phyloP scores from a whole-genome alignment of 768 basidiomycete species.

The Boletus tylopilopsis region DNA sequence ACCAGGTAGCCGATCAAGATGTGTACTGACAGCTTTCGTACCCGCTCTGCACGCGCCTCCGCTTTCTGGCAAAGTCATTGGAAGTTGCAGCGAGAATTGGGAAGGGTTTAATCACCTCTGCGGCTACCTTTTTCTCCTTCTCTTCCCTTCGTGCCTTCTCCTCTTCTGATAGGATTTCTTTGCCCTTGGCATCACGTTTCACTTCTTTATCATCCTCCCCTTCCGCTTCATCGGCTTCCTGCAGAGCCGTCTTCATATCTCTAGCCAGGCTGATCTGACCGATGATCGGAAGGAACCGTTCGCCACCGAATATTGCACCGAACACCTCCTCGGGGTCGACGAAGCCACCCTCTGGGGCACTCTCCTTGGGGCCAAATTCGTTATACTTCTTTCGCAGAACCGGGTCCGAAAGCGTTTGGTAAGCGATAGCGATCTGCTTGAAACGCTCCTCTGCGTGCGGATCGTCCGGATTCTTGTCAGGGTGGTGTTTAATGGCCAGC shows the following conservation, averaged over 20 bases:
- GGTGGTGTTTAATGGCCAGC: slow-evolving; percentile 87
- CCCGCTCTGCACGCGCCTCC: slow-evolving; percentile 69
- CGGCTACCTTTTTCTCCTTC: slow-evolving; percentile 58
- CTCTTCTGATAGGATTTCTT: slow-evolving; percentile 57
- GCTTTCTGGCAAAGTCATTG: slow-evolving; percentile 55
- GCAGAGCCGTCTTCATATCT: slow-evolving; percentile 91
- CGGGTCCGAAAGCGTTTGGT: slow-evolving; percentile 80
- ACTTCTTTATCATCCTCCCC: slow-evolving; percentile 39
- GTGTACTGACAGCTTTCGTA: slow-evolving; percentile 52
- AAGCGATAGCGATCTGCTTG: slow-evolving; percentile 87
- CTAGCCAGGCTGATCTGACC: slow-evolving; percentile 82
- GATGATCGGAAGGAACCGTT: slow-evolving; percentile 81
- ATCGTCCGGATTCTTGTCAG: slow-evolving; percentile 90
- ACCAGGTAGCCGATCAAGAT: not conserved
- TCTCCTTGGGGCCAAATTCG: slow-evolving; percentile 85
- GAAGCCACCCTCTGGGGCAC: slow-evolving; percentile 76
- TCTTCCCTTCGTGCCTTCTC: slow-evolving; percentile 74
- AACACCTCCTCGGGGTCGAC: slow-evolving; percentile 84
- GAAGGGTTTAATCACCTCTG: slow-evolving; percentile 50
- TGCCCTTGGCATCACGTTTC: slow-evolving; percentile 49
- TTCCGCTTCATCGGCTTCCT: slow-evolving; percentile 77
- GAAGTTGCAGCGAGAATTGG: not conserved
- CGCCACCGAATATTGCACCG: slow-evolving; percentile 86
- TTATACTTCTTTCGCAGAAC: slow-evolving; percentile 80
- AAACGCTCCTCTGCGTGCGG: slow-evolving; percentile 84